Evolutionary conservation across 1,284 basidiomycete species (phyloP), one percentile per base, ranked within the genome.

Genomic region (Austroboletus sp.): DNA sequence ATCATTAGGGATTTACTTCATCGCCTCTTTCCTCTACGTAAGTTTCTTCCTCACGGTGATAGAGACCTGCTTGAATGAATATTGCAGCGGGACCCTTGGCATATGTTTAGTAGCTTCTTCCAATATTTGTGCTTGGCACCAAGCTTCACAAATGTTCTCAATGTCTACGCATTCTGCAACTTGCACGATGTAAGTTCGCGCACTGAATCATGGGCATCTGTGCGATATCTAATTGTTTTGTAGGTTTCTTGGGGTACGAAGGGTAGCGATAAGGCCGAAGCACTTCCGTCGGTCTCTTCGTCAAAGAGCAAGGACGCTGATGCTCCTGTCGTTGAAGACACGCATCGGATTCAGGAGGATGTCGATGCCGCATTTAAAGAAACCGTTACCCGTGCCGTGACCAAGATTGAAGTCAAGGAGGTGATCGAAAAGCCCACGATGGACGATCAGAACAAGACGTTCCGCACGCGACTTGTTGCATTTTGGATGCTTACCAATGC

Each of bases 111-210:
- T n/a, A 93, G 89, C 59, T 94, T 97, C 75, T 74, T 86, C 55
- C 94, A 96, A 66, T 98, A 96, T 66, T 71, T 96, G 57, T 80
- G 84, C 53, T 67, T 96, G 44, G 93, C 92, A 13, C 89, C 89
- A 0, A 90, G 86, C 56, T 94, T 95, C 70, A 92, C 85, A 40
- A 97, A 96, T 61, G 84, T 96, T 23, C 78, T 98, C 56, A 96
- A 96, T 66, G 89, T 95, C 27, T 97, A 96, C 61, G 91, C 92
- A 0, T 98, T 97, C 73, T 96, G 92, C 67, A 95, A 94, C 68
- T 70, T 93, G 62, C 89, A 92, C 66, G 89, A 92, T 67, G 90
- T 90, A 49, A 48, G 75, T 65, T 1, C 25, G 37, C 12, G 25
- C 44, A 38, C 12, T 25, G 44, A 36, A 23, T 46, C 13, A 8